phyloP scores from a whole-genome alignment of 495 filamentous ascomycete genomes.

The Cryomyces minteri region DNA sequence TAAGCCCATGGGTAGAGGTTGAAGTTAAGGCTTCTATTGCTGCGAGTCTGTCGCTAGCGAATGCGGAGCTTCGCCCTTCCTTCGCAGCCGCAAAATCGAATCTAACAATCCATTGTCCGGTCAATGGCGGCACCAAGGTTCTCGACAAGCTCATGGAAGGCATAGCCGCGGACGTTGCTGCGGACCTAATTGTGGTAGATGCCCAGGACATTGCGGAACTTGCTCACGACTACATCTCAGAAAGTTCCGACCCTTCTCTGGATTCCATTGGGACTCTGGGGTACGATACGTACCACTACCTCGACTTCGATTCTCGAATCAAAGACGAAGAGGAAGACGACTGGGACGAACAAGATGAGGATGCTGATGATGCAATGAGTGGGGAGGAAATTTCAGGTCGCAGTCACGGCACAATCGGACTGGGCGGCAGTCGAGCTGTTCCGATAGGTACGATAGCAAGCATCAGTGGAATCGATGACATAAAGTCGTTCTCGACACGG shows the following conservation, averaged over 20 bases:
- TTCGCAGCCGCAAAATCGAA: constrained; percentile 42
- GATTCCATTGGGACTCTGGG: constrained; percentile 18
- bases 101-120: constrained; percentile 45
- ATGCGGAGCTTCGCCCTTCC: background rate
- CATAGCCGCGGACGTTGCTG: constrained; percentile 37
- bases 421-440: background rate
- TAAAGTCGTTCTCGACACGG: background rate
- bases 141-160: constrained; percentile 38
- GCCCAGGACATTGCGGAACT: constrained; percentile 68
- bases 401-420: background rate
- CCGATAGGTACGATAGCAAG: constrained; percentile 1
- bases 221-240: constrained; percentile 52
- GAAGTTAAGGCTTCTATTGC: constrained; percentile 6
- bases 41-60: background rate
- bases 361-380: background rate
- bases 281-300: constrained; percentile 16
- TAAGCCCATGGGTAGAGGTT: constrained; percentile 7
- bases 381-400: background rate
- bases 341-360: constrained; percentile 7
- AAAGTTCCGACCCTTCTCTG: constrained; percentile 23
- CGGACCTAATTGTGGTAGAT: constrained; percentile 65
- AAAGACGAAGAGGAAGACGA: constrained; percentile 11
- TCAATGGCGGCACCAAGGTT: constrained; percentile 33
- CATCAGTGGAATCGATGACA: background rate
- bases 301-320: constrained; percentile 9